Conservation (phyloP, 108 stramenopile genomes). For the Thalassiosira profunda region DNA sequence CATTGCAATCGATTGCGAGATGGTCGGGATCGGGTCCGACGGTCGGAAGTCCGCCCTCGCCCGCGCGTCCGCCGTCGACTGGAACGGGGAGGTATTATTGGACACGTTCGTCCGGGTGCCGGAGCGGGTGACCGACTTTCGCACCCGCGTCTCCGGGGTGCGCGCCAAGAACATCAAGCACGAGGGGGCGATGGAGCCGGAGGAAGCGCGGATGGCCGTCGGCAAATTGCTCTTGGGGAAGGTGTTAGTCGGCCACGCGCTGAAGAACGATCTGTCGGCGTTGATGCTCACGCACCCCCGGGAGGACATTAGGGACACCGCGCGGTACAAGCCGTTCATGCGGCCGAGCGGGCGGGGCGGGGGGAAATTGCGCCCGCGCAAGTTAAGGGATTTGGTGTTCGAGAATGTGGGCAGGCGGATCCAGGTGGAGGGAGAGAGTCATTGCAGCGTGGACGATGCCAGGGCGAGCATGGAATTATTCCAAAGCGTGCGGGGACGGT, state of each 20-base stretch:
- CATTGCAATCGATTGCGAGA: conserved; percentile 97
- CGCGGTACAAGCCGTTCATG: conserved; percentile 90
- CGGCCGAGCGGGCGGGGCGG: conserved; percentile 61
- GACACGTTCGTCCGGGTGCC: conserved; percentile 92
- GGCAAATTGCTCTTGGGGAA: conserved; percentile 81
- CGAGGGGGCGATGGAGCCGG: conserved; percentile 74
- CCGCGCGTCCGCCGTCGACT: conserved; percentile 88
- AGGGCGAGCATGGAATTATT: conserved; percentile 88
- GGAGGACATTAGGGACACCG: conserved; percentile 87
- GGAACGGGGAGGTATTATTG: conserved; percentile 72
- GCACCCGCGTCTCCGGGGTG: conserved; percentile 91
- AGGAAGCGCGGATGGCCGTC: conserved; percentile 77
- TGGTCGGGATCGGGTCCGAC: conserved; percentile 96
- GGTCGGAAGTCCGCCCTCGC: conserved; percentile 88
- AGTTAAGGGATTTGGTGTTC: conserved; percentile 89
- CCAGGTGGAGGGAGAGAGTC: conserved; percentile 70
- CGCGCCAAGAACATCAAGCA: conserved; percentile 74
- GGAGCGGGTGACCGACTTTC: conserved; percentile 94
- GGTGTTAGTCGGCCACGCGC: conserved; percentile 96
- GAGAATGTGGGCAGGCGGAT: conserved; percentile 77
- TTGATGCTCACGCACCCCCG: conserved; percentile 93
- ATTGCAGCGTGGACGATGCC: conserved; percentile 89
- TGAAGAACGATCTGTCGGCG: conserved; percentile 95
- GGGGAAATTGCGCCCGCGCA: conserved; percentile 90
- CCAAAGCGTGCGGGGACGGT: conserved; percentile 63